phyloP scores from a whole-genome alignment of 108 stramenopile genomes.

The Stephanodiscus triporus region DNA sequence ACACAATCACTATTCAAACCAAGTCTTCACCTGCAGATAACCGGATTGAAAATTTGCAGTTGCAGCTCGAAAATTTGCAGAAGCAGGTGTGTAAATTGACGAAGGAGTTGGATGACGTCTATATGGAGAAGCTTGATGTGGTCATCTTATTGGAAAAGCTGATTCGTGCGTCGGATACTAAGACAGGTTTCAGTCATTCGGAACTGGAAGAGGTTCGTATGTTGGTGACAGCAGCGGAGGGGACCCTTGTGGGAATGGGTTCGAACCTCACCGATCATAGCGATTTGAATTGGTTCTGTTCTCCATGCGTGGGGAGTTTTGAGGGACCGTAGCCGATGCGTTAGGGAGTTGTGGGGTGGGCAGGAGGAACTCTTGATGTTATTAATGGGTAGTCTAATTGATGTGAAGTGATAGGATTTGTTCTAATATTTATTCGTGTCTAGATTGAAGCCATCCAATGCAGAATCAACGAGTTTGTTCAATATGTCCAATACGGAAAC shows the following conservation, averaged over 20 bases:
- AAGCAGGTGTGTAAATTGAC: not conserved
- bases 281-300: not conserved
- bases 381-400: not conserved
- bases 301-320: not conserved
- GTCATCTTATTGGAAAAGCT: not conserved
- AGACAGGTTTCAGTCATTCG: not conserved
- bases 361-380: not conserved
- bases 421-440: conserved; percentile 2
- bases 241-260: not conserved
- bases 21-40: not conserved
- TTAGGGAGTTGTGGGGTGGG: not conserved
- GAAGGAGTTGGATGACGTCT: not conserved
- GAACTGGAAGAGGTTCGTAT: not conserved
- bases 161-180: not conserved
- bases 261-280: not conserved
- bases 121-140: not conserved
- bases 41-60: not conserved
- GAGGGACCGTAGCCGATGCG: not conserved
- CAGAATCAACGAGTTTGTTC: not conserved
- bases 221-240: not conserved
- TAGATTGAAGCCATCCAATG: not conserved
- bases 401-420: not conserved
- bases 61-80: conserved; percentile 1
- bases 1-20: not conserved
- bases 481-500: not conserved